Base-by-base conservation (phyloP, 2,329 filamentous ascomycete species). In the Alternaria solani region DNA sequence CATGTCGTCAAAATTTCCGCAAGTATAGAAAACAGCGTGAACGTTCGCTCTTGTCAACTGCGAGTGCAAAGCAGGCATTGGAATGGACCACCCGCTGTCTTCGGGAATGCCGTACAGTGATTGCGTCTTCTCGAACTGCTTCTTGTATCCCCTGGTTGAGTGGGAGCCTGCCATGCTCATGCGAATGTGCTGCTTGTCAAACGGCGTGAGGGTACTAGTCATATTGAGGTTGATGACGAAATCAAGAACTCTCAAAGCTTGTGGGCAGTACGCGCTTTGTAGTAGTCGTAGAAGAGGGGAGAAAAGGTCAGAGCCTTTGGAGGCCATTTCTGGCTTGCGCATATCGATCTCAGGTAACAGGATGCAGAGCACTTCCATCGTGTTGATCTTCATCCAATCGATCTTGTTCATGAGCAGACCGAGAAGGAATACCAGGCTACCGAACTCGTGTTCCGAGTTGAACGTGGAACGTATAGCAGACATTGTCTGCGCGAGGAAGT, bases 131-230 rank as follows among this genome's bases (percentile, higher is more conserved):
- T 97, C 94, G 70, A 97, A 98, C 79, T 98, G 94, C 75, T 97
- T 98, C 49, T 92, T 89, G 51, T 95, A 91, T 0, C 91, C 88
- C 69, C 91, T 91, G 55, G 77, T 83, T 0, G 93, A 95, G 2
- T 93, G 93, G 1, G 91, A 89, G 12, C 92, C 90, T 5, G 93
- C 94, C 93, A 99, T 97, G 78, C 94, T 98, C 96, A 99, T 99
- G 39, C 95, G 89, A 59, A 99, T 82, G 74, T 98, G 93, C 70
- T 97, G 93, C 70, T 92, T 93, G 78, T 98, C 95, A 86, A 97
- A 93, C 1, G 94, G 91, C 32, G 80, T 83, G 5, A 77, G 67
- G 3, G 91, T 93, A 5, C 92, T 91, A 0, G 93, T 93, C 83
- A 98, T 94, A 25, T 91, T 92, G 86, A 97, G 96, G 28, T 91